A percentile compares a stretch with the other conserved stretches of the same genome.
These are phyloP conservation scores for Ramicandelaber brevisporus DNA, from an alignment of 192 early-diverging fungal genomes.

Conservation along the genomic window DNA sequence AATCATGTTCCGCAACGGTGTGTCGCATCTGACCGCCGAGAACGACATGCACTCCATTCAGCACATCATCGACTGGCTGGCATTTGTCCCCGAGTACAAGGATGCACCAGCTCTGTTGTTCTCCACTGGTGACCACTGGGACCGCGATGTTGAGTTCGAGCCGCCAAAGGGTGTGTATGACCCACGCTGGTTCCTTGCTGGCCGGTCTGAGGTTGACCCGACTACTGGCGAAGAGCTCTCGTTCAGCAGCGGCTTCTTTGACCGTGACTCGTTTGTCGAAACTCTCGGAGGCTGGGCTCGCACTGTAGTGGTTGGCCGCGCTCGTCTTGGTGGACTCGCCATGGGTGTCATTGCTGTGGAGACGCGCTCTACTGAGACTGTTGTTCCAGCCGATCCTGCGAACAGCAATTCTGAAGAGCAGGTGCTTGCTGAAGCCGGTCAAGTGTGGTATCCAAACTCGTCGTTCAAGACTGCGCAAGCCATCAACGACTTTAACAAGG, in stretches of 20 bases:
- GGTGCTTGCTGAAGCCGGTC: conserved; percentile 70
- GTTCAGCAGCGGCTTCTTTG: conserved; percentile 92
- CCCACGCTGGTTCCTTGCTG: conserved; percentile 72
- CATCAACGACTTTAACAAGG: conserved; percentile 95
- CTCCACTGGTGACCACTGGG: conserved; percentile 35
- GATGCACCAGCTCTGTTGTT: conserved; percentile 37
- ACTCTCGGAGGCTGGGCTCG: conserved; percentile 92
- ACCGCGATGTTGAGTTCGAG: conserved; percentile 57
- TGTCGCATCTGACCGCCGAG: conserved; percentile 85
- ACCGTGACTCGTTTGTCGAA: conserved; percentile 87
- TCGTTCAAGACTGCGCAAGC: conserved; percentile 99
- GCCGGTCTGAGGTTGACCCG: conserved; percentile 32
- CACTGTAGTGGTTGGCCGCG: conserved; percentile 86
- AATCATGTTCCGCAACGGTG: conserved; percentile 99
- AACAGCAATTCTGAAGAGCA: conserved; percentile 74
- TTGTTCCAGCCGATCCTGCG: conserved; percentile 85
- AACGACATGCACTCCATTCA: conserved; percentile 84
- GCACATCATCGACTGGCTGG: conserved; percentile 84
- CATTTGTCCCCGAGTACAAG: conserved; percentile 57
- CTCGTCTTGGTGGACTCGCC: conserved; percentile 85
- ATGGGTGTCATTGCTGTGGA: conserved; percentile 96
- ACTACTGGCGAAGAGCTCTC: conserved; percentile 30
- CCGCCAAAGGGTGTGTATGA: conserved; percentile 73
- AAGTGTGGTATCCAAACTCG: conserved; percentile 97
- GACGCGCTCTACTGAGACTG: conserved; percentile 71